Percentiles rank a stretch among this genome's conserved stretches.
These are phyloP conservation scores for Gnetum montanum DNA, from an alignment of 75 land plant species.

Conservation along the genomic window DNA sequence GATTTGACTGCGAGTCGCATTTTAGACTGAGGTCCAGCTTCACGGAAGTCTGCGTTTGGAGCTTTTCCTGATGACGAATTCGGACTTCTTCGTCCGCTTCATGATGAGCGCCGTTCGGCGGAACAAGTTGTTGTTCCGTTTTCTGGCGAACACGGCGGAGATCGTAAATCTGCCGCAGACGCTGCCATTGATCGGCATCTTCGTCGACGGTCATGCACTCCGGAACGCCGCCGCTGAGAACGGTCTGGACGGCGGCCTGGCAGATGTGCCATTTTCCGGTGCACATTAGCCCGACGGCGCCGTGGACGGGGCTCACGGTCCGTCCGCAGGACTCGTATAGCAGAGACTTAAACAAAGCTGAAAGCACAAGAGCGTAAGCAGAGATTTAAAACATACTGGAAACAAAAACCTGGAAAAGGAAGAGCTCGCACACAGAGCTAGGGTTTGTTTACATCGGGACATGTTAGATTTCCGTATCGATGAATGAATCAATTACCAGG, in stretches of 20 bases:
- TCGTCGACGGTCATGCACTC: slow-evolving; percentile 16
- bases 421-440: neutral
- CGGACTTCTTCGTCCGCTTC: neutral
- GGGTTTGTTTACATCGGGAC: neutral
- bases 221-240: slow-evolving; percentile 54
- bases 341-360: slow-evolving; percentile 80
- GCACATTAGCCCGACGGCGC: slow-evolving; percentile 78
- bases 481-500: slow-evolving; percentile 14
- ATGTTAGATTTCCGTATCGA: neutral
- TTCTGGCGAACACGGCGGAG: slow-evolving; percentile 2
- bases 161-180: neutral
- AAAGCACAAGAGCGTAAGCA: no score
- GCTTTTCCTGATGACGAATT: no score
- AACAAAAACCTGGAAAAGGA: neutral
- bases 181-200: slow-evolving; percentile 1
- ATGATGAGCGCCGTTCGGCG: neutral
- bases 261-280: slow-evolving; percentile 82
- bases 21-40: slow-evolving; percentile 5
- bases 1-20: neutral
- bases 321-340: slow-evolving; percentile 80
- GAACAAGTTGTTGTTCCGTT: neutral
- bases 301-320: slow-evolving; percentile 81
- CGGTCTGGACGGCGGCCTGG: slow-evolving; percentile 80
- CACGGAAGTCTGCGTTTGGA: no score
- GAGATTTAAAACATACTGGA: no score